These are phyloP conservation scores for Cordyceps militaris DNA, from an alignment of 2,329 filamentous ascomycete species.

Conservation along the genomic window DNA sequence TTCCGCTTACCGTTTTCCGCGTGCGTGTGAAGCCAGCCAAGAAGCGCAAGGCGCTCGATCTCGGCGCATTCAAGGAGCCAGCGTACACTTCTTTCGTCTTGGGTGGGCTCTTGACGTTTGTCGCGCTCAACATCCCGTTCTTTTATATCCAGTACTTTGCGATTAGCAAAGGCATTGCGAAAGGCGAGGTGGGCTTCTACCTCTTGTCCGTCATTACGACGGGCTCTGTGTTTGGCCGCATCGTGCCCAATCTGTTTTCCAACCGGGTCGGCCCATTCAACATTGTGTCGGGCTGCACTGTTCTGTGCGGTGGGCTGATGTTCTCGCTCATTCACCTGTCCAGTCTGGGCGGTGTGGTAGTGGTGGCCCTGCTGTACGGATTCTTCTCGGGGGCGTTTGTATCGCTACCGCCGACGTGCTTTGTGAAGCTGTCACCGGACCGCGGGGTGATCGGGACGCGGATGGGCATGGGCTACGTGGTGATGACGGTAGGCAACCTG, in stretches of 20 bases:
- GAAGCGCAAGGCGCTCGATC: no score
- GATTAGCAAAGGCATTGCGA: constrained; percentile 25
- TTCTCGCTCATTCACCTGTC: constrained; percentile 35
- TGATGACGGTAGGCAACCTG: constrained; percentile 13
- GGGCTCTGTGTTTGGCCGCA: constrained; percentile 40
- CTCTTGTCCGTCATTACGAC: constrained; percentile 46
- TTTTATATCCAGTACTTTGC: constrained; percentile 30
- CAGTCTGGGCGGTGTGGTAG: constrained; percentile 28
- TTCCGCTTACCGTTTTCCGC: no score
- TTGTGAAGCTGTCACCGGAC: constrained; percentile 14
- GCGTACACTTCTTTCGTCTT: no score
- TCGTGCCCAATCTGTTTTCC: constrained; percentile 39
- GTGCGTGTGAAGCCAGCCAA: no score
- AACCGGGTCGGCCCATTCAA: constrained; percentile 33
- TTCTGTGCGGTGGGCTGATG: constrained; percentile 26
- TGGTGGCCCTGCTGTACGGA: constrained; percentile 38
- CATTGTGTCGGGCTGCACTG: constrained; percentile 32
- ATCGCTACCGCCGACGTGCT: constrained; percentile 14
- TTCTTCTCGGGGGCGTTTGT: constrained; percentile 37
- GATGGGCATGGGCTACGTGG: constrained; percentile 16
- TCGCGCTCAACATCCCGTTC: no score
- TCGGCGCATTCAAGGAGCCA: no score
- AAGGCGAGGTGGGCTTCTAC: constrained; percentile 33
- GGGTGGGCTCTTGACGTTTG: no score
- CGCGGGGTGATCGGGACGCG: constrained; percentile 13